Percentiles rank a stretch among this genome's conserved stretches.
Conservation (phyloP, 2,329 filamentous ascomycete genomes). For the Tolypocladium album region DNA sequence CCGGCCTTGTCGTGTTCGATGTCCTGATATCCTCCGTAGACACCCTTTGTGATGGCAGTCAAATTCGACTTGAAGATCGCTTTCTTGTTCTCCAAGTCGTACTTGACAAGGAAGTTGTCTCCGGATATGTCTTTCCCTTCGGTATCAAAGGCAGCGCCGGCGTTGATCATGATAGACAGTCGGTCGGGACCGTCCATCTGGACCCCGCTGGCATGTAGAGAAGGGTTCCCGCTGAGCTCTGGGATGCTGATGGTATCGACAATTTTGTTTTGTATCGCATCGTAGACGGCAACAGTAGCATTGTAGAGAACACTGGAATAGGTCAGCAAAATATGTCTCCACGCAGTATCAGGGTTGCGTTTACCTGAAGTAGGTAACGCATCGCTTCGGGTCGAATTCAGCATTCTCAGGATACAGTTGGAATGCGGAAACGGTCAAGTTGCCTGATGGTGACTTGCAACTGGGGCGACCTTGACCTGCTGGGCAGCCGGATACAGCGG, state of each 20-base stretch:
- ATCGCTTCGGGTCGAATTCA: conserved; percentile 9
- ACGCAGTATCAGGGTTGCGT: too few relatives aligned
- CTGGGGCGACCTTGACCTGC: background rate
- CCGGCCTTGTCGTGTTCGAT: conserved; percentile 22
- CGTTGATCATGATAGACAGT: conserved; percentile 24
- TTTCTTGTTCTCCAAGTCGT: conserved; percentile 13
- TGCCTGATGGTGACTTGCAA: background rate
- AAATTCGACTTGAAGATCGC: conserved; percentile 22
- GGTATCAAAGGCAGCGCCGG: conserved; percentile 22
- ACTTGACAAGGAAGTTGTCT: conserved; percentile 25
- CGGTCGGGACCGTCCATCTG: conserved; percentile 20
- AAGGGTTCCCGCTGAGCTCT: conserved; percentile 13
- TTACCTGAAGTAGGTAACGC: conserved; percentile 10
- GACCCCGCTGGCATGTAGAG: conserved; percentile 17
- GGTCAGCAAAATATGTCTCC: background rate
- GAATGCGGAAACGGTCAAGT: conserved; percentile 3
- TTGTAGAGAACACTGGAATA: conserved; percentile 1
- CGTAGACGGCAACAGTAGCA: background rate
- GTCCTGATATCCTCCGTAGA: conserved; percentile 27
- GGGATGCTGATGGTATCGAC: conserved; percentile 14
- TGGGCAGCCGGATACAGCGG: background rate
- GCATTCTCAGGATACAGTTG: conserved; percentile 12
- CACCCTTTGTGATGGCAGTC: conserved; percentile 14
- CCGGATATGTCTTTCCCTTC: conserved; percentile 22
- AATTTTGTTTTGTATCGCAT: conserved; percentile 8